Evolutionary conservation across 345 rosid genomes (phyloP).

Genomic region (Populus pruinosa): DNA sequence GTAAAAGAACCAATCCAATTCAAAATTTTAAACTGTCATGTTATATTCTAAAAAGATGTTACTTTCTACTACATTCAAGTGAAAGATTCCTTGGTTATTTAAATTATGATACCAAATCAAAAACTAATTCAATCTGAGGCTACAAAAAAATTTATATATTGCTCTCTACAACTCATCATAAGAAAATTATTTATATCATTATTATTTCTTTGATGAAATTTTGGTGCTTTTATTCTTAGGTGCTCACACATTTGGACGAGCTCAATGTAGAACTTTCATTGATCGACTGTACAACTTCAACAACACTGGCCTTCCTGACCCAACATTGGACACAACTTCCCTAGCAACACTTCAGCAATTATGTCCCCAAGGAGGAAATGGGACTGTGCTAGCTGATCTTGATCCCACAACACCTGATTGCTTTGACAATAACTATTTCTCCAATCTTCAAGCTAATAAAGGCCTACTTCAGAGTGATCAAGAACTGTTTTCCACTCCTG

Average conservation of each 20-base stretch:
- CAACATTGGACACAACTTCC: conserved; percentile 42
- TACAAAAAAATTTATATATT: no score
- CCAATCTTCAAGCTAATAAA: conserved; percentile 33
- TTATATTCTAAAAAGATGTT: no score
- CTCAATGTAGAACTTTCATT: conserved; percentile 29
- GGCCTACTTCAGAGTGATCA: conserved; percentile 68
- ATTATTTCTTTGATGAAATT: background rate
- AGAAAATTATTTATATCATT: no score
- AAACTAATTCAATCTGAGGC: no score
- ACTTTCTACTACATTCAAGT: no score
- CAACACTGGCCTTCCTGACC: conserved; percentile 41
- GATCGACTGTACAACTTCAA: conserved; percentile 51
- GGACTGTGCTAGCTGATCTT: conserved; percentile 30
- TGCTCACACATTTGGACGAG: conserved; percentile 69
- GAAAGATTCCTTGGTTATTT: no score
- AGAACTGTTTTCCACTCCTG: conserved; percentile 45
- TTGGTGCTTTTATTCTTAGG: conserved; percentile 25
- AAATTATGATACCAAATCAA: no score
- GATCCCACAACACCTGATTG: conserved; percentile 49
- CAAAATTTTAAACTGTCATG: no score
- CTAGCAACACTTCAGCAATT: conserved; percentile 32
- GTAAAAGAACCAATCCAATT: no score
- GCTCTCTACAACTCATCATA: no score
- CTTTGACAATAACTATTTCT: conserved; percentile 51
- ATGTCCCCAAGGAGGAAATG: conserved; percentile 53